Conservation (phyloP, 1,284 basidiomycete genomes). For the Malassezia yamatoensis region DNA sequence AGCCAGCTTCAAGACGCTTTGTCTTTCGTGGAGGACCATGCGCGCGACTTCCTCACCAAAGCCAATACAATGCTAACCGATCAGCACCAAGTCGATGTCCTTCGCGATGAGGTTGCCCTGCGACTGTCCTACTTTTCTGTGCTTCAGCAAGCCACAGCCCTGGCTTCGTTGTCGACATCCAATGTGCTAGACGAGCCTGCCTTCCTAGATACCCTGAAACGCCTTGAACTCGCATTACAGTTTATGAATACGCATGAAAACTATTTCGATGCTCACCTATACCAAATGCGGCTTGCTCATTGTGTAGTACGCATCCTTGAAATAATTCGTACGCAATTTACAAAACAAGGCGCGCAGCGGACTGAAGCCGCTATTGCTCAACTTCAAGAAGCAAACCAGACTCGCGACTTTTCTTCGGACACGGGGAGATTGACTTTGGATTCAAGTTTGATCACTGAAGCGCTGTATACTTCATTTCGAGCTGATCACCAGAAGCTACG, state of each 20-base stretch:
- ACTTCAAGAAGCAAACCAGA: constrained; percentile 1
- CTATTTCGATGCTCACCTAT: constrained; percentile 35
- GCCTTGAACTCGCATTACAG: constrained; percentile 32
- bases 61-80: constrained; percentile 27
- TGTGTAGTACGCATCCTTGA: constrained; percentile 5
- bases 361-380: not conserved
- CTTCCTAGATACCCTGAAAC: constrained; percentile 34
- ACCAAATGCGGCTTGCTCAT: constrained; percentile 26
- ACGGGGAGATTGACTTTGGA: not conserved
- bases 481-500: not conserved
- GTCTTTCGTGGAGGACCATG: constrained; percentile 33
- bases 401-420: constrained; percentile 4
- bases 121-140: constrained; percentile 41
- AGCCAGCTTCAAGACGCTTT: constrained; percentile 34
- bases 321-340: constrained; percentile 1
- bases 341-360: not conserved
- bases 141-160: constrained; percentile 29
- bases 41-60: constrained; percentile 34
- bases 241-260: constrained; percentile 26
- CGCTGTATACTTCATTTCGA: constrained; percentile 1
- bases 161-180: constrained; percentile 30
- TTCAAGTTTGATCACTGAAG: not conserved
- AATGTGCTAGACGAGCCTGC: constrained; percentile 26
- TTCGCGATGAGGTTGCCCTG: constrained; percentile 24
- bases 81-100: constrained; percentile 26